Evolutionary conservation across 768 basidiomycete species (phyloP), one percentile per base, ranked within the genome.

Genomic region (Psilocybe tampanensis): DNA sequence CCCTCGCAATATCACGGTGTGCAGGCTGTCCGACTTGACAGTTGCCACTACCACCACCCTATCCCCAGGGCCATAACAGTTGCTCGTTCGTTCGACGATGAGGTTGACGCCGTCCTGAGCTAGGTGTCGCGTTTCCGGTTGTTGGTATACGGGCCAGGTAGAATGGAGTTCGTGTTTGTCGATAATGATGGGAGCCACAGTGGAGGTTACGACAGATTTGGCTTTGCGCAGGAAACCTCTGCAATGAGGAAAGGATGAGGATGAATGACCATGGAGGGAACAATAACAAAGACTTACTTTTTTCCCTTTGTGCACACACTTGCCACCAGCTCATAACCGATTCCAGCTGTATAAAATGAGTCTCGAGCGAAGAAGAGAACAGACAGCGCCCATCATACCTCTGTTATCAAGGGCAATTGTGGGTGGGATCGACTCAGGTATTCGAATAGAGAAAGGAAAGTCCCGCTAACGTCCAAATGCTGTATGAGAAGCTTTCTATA

Each of bases 81-180:
- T 88, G 56, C 84, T 80, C 22, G 78, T 78, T 34, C 95, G 87
- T 23, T 90, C 86, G 18, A 94, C 88, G 43, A 81, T 84, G 58
- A 97, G 83, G 21, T 81, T 86, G 17, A 94, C 80, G 23, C 86
- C 88, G 2, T 92, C 88, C 59, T 86, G 83, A 2, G 76, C 65
- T 17, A 84, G 72, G 15, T 82, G 79, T n/a, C 91, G 88, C 32
- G 79, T 80, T 64, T 94, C 90, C 11, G 83, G 82, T 67, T 93
- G 90, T 47, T 83, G 83, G 67, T 94, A 96, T 26, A 95, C 82
- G 2, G 95, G 94, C 95, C 95, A 97, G 1, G 92, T 88, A 3
- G 94, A 90, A 66, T 96, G 94, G 7, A 95, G 76, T 61, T 96
- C 95, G 66, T 96, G 94, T 71, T 96, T 97, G 77, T 93, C 90